These are phyloP conservation scores for Schizopora paradoxa DNA, from an alignment of 1,284 basidiomycete genomes.

Conservation along the genomic window DNA sequence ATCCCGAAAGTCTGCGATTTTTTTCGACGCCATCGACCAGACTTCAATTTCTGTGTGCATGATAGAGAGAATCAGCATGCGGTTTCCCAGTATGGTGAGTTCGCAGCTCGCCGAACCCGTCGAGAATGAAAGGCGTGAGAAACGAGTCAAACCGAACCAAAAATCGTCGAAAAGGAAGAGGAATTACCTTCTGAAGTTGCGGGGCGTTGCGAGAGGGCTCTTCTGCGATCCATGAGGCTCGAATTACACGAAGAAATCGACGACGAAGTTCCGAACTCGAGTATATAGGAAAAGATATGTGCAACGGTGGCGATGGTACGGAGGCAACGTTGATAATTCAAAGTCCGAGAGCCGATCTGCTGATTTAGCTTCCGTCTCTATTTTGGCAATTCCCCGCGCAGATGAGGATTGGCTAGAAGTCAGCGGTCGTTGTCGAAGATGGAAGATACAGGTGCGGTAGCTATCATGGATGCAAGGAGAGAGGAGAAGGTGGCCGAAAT, in stretches of 20 bases:
- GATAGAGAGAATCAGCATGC: slow-evolving; percentile 6
- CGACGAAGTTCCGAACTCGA: neutral
- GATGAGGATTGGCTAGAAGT: too few species aligned
- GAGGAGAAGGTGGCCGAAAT: neutral
- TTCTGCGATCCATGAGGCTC: slow-evolving; percentile 47
- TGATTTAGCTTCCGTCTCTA: too few species aligned
- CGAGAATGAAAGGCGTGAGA: slow-evolving; percentile 9
- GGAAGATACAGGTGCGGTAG: too few species aligned
- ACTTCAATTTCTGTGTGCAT: slow-evolving; percentile 32
- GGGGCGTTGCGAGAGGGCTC: slow-evolving; percentile 45
- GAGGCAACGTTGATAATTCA: too few species aligned
- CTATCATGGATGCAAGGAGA: too few species aligned
- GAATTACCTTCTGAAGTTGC: slow-evolving; percentile 52
- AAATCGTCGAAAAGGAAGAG: slow-evolving; percentile 12
- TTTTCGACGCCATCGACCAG: slow-evolving; percentile 60
- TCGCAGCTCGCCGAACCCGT: slow-evolving; percentile 1
- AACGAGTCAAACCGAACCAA: neutral
- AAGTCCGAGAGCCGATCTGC: too few species aligned
- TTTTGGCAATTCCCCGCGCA: too few species aligned
- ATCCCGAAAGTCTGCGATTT: slow-evolving; percentile 48
- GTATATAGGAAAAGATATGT: neutral
- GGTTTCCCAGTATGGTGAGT: neutral
- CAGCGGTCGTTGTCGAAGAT: too few species aligned
- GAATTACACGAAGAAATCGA: neutral
- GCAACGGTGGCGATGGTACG: too few species aligned